Conservation (phyloP, 2,329 filamentous ascomycete species). For the Leptodontidium sp. region DNA sequence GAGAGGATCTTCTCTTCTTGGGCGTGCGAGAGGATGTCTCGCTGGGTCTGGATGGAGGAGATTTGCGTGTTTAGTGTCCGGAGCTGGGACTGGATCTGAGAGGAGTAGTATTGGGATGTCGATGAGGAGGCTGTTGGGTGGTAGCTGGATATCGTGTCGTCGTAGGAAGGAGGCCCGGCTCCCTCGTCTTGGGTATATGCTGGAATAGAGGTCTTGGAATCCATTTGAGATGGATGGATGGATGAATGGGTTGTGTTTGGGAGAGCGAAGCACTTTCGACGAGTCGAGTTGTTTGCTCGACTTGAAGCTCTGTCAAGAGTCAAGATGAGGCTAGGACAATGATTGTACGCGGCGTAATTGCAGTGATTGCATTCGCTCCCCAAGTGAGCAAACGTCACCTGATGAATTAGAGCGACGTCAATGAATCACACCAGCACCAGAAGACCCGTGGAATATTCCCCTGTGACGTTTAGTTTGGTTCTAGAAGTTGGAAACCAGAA, state of each 20-base stretch:
- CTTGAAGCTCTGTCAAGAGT: background rate
- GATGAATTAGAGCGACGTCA: background rate
- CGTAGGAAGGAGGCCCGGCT: constrained; percentile 40
- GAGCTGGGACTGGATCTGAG: constrained; percentile 42
- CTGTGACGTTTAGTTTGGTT: constrained; percentile 7
- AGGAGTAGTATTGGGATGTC: constrained; percentile 36
- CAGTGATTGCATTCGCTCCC: background rate
- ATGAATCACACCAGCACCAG: constrained; percentile 8
- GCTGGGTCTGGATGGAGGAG: constrained; percentile 36
- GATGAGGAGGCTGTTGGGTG: constrained; percentile 14
- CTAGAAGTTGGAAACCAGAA: background rate
- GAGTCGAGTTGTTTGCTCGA: background rate
- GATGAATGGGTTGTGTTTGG: background rate
- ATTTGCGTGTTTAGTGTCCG: constrained; percentile 37
- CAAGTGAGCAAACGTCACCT: constrained; percentile 2
- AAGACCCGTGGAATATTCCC: background rate
- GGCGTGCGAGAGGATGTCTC: constrained; percentile 36
- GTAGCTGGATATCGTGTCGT: constrained; percentile 33
- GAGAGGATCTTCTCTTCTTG: constrained; percentile 42
- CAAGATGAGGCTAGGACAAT: background rate
- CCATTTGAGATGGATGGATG: constrained; percentile 32
- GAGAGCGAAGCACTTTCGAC: too few relatives aligned
- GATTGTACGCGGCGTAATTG: background rate
- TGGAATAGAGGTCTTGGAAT: constrained; percentile 32
- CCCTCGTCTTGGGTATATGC: constrained; percentile 26